Evolutionary conservation across 106 monocot genomes (phyloP).

Genomic region (Allium sativum): DNA sequence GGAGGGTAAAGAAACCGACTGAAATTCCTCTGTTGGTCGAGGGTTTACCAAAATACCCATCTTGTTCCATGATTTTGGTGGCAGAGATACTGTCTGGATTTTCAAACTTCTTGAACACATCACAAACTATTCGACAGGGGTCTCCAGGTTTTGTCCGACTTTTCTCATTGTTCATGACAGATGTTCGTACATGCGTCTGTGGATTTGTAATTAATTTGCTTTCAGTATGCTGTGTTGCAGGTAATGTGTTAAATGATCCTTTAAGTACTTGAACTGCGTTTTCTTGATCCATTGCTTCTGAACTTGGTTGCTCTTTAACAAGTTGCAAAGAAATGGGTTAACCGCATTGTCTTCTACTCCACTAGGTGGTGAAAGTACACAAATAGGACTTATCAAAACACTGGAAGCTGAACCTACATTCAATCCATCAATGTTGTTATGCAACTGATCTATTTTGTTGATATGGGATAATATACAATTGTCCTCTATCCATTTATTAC

Average conservation of each 20-base stretch:
- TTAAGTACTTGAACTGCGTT: slow-evolving; percentile 15
- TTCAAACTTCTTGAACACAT: slow-evolving; percentile 29
- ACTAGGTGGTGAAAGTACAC: slow-evolving; percentile 36
- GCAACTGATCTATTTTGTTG: slow-evolving; percentile 11
- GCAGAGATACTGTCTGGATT: slow-evolving; percentile 7
- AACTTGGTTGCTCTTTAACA: slow-evolving; percentile 53
- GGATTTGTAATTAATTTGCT: slow-evolving; percentile 13
- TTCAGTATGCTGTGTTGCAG: slow-evolving; percentile 9
- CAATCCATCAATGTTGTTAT: not conserved
- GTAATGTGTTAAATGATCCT: slow-evolving; percentile 11
- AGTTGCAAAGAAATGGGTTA: slow-evolving; percentile 63
- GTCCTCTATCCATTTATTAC: slow-evolving; percentile 32
- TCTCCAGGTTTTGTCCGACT: slow-evolving; percentile 94
- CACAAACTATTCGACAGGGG: slow-evolving; percentile 71
- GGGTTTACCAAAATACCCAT: slow-evolving; percentile 19
- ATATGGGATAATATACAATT: slow-evolving; percentile 6
- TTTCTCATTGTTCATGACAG: slow-evolving; percentile 22
- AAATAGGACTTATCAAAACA: slow-evolving; percentile 7
- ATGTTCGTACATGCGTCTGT: slow-evolving; percentile 10
- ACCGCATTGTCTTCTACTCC: slow-evolving; percentile 59
- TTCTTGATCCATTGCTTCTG: slow-evolving; percentile 35
- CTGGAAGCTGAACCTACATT: slow-evolving; percentile 11
- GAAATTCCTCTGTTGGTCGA: slow-evolving; percentile 29
- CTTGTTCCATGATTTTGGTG: slow-evolving; percentile 4
- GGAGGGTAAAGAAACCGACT: slow-evolving; percentile 13